phyloP scores from a whole-genome alignment of 139 green algal species.

The Monoraphidium neglectum region DNA sequence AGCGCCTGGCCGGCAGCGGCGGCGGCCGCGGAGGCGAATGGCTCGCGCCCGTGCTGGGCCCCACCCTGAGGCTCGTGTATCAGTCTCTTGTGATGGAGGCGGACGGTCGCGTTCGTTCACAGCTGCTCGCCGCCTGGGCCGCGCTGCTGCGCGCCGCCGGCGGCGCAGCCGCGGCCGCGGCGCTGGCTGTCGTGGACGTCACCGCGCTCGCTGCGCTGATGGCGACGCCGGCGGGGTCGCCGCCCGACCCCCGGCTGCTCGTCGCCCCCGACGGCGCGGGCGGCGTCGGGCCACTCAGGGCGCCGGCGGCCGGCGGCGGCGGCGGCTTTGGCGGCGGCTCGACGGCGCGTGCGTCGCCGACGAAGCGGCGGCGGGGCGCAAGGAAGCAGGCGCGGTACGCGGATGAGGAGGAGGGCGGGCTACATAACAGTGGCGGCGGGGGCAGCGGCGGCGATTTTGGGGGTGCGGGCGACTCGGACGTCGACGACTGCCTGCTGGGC shows the following conservation, averaged over 20 bases:
- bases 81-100: slow-evolving; percentile 83
- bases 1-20: slow-evolving; percentile 46
- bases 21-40: slow-evolving; percentile 30
- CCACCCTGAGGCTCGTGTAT: slow-evolving; percentile 63
- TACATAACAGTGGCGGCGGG: background rate
- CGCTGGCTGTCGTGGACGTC: slow-evolving; percentile 2
- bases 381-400: background rate
- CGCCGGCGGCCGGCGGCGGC: background rate
- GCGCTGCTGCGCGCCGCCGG: slow-evolving; percentile 47
- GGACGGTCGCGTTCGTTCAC: slow-evolving; percentile 45
- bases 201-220: slow-evolving; percentile 27
- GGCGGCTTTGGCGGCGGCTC: background rate
- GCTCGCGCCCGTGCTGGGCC: slow-evolving; percentile 44
- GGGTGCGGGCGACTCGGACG: background rate
- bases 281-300: background rate
- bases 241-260: slow-evolving; percentile 39
- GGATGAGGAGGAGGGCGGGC: slow-evolving; percentile 1
- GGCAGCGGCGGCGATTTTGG: background rate
- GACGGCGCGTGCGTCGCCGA: background rate
- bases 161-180: background rate
- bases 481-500: background rate
- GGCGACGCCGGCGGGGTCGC: slow-evolving; percentile 29
- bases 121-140: slow-evolving; percentile 54
- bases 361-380: background rate
- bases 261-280: slow-evolving; percentile 4